These are phyloP conservation scores for Rhododendron griersonianum DNA, from an alignment of 148 eudicot species.

Conservation along the genomic window DNA sequence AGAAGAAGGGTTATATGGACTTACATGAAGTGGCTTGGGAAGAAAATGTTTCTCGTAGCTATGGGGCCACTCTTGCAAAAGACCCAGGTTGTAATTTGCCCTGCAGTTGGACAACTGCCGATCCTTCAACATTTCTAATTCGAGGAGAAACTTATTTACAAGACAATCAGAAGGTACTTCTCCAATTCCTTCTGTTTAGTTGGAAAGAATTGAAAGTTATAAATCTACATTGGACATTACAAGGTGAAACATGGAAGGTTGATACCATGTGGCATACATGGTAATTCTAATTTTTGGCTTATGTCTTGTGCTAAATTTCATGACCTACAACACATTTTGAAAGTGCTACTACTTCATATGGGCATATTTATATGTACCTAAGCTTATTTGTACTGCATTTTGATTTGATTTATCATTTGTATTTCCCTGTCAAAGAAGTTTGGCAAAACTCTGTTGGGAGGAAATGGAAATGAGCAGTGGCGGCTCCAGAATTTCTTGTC, in stretches of 20 bases:
- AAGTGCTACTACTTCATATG: neutral
- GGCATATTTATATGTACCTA: too few species aligned
- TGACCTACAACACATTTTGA: neutral
- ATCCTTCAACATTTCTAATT: slow-evolving; percentile 55
- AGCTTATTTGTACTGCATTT: neutral
- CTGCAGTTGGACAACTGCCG: slow-evolving; percentile 57
- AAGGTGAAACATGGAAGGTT: neutral
- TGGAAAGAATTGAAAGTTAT: neutral
- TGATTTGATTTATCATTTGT: neutral
- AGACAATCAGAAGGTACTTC: slow-evolving; percentile 52
- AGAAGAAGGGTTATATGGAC: slow-evolving; percentile 57
- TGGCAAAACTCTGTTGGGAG: neutral
- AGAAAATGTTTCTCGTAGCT: slow-evolving; percentile 32
- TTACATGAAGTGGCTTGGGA: slow-evolving; percentile 36
- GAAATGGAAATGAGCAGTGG: neutral
- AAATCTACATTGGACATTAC: neutral
- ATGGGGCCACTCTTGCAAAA: slow-evolving; percentile 53
- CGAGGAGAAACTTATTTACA: slow-evolving; percentile 54
- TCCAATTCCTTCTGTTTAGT: neutral
- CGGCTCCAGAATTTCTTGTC: too few species aligned
- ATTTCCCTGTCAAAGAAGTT: neutral
- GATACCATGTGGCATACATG: neutral
- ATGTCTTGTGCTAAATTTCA: neutral
- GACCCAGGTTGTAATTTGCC: slow-evolving; percentile 42
- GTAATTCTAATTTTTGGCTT: neutral